phyloP scores from a whole-genome alignment of 2,329 filamentous ascomycete species.

The Thielaviopsis populi region DNA sequence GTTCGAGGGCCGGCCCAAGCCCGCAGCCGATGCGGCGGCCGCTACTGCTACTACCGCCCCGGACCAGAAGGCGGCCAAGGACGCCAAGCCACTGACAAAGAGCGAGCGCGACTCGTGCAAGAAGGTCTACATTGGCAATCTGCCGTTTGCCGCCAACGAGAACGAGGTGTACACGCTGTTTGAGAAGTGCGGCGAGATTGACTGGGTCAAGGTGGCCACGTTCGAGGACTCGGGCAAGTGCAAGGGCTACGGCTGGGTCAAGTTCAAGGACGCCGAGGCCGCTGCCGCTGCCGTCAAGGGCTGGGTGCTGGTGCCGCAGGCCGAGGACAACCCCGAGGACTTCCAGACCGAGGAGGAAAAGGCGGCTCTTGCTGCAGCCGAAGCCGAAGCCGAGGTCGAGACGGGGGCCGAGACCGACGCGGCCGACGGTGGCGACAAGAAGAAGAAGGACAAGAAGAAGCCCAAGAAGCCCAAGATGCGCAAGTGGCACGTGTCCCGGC shows the following conservation, averaged over 20 bases:
- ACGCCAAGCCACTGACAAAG: slow-evolving; percentile 24
- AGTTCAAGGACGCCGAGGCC: slow-evolving; percentile 64
- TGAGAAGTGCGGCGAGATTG: slow-evolving; percentile 66
- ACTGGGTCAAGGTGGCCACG: slow-evolving; percentile 75
- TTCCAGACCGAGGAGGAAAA: slow-evolving; percentile 31
- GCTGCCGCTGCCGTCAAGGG: slow-evolving; percentile 59
- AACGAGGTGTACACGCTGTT: slow-evolving; percentile 73
- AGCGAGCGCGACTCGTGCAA: slow-evolving; percentile 47
- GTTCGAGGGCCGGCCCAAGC: slow-evolving; percentile 67
- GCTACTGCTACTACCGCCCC: slow-evolving; percentile 23
- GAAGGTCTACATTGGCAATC: slow-evolving; percentile 83
- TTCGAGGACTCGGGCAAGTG: slow-evolving; percentile 97
- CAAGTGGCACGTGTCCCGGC: slow-evolving; percentile 74
- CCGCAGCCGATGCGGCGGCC: slow-evolving; percentile 14
- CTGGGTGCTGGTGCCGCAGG: slow-evolving; percentile 56
- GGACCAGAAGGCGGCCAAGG: slow-evolving; percentile 19
- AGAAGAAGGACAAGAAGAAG: slow-evolving; percentile 24
- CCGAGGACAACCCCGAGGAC: slow-evolving; percentile 46
- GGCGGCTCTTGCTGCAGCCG: slow-evolving; percentile 28
- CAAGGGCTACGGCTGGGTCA: slow-evolving; percentile 93
- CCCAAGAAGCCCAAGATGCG: slow-evolving; percentile 42
- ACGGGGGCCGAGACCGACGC: no score
- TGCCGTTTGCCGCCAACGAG: slow-evolving; percentile 67
- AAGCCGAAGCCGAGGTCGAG: slow-evolving; percentile 31
- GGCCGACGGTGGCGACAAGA: slow-evolving; percentile 28